A percentile compares a stretch with the other conserved stretches of the same genome.
Evolutionary conservation across 257 asterid species (phyloP).

Genomic region (Misopates orontium): DNA sequence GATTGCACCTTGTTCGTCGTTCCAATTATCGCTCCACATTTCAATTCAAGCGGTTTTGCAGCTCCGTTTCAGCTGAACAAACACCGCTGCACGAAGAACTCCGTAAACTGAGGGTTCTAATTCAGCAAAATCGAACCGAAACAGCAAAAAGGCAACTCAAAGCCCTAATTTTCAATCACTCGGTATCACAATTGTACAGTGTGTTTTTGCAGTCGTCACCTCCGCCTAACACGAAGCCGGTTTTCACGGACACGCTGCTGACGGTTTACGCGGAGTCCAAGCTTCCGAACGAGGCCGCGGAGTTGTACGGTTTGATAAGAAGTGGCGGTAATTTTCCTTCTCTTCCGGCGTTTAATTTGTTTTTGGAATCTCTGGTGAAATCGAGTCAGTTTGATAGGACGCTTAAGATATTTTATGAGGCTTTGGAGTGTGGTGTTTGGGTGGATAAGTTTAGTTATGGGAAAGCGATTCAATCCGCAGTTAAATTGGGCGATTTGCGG

Average conservation of each 20-base stretch:
- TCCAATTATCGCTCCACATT: too few relatives aligned
- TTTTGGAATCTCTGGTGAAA: constrained; percentile 60
- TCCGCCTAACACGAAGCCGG: constrained; percentile 37
- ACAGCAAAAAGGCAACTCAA: constrained; percentile 52
- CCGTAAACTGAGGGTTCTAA: constrained; percentile 45
- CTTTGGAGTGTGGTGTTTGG: constrained; percentile 48
- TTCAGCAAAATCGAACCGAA: constrained; percentile 55
- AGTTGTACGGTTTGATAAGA: constrained; percentile 51
- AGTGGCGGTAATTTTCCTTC: constrained; percentile 56
- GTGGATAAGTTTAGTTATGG: constrained; percentile 67
- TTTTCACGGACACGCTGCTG: constrained; percentile 47
- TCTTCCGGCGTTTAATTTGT: constrained; percentile 47
- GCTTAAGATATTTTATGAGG: constrained; percentile 50
- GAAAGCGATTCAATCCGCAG: constrained; percentile 73
- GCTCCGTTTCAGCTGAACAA: constrained; percentile 22
- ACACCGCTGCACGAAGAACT: constrained; percentile 43
- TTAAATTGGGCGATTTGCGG: constrained; percentile 56
- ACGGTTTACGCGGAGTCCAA: constrained; percentile 59
- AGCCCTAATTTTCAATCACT: constrained; percentile 36
- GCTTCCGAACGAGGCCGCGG: constrained; percentile 52
- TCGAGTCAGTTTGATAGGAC: constrained; percentile 35
- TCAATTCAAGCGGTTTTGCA: constrained; percentile 25
- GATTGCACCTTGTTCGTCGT: too few relatives aligned
- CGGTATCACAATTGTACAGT: constrained; percentile 52
- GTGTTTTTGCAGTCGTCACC: constrained; percentile 40